Conservation (phyloP, 1,284 basidiomycete genomes). For the Pseudozyma tsukubaensis region DNA sequence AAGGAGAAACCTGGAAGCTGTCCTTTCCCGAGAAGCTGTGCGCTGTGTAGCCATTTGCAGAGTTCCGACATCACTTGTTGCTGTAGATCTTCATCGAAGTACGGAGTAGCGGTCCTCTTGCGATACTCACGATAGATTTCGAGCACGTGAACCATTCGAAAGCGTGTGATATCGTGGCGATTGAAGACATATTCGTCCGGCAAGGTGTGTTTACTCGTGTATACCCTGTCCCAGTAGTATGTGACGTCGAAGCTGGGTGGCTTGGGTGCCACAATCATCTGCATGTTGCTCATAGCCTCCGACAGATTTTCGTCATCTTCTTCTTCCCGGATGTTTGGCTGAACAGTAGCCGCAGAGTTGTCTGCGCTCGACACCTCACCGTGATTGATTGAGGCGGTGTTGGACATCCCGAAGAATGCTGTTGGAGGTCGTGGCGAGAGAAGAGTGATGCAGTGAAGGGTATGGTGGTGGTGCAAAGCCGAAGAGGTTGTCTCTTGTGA, state of each 20-base stretch:
- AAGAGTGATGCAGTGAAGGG: not conserved
- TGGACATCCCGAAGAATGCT: not conserved
- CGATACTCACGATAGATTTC: not conserved
- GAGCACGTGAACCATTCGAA: not conserved
- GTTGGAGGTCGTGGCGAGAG: not conserved
- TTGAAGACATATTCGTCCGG: not conserved
- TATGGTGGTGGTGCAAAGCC: no score
- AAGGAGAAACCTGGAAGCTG: not conserved
- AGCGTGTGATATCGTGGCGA: not conserved
- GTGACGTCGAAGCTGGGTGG: not conserved
- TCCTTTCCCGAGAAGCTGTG: not conserved
- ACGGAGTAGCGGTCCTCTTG: not conserved
- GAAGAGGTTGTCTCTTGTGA: no score
- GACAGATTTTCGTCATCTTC: no score
- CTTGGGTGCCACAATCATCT: no score
- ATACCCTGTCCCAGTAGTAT: not conserved
- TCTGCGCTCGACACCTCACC: not conserved
- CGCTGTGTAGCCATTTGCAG: not conserved
- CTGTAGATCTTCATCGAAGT: not conserved
- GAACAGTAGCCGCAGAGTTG: not conserved
- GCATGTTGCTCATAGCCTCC: no score
- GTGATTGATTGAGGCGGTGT: not conserved
- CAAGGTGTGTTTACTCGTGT: not conserved
- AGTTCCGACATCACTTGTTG: not conserved
- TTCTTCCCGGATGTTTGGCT: not conserved